Percentiles rank a stretch among this genome's conserved stretches.
These are phyloP conservation scores for Acacia crassicarpa DNA, from an alignment of 306 rosid genomes.

Conservation along the genomic window DNA sequence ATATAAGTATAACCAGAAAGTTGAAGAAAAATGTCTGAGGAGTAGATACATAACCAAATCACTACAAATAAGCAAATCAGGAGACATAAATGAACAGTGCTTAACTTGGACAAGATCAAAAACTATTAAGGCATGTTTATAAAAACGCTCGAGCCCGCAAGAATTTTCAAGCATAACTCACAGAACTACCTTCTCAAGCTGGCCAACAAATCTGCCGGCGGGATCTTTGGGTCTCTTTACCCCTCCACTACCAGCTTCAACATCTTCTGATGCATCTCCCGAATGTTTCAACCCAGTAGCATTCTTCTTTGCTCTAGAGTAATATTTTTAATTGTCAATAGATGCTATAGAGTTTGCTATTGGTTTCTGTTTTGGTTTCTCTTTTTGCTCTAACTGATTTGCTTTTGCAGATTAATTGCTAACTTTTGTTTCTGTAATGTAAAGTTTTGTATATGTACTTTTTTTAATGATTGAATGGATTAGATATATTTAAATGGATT, in stretches of 20 bases:
- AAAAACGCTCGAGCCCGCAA: neutral
- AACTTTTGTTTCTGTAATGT: too few species aligned
- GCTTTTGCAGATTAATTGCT: too few species aligned
- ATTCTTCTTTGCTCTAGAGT: too few species aligned
- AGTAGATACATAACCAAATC: neutral
- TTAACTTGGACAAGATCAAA: neutral
- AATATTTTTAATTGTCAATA: too few species aligned
- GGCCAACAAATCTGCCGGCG: slow-evolving; percentile 49
- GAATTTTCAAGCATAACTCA: neutral
- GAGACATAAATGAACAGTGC: neutral
- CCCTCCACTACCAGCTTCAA: neutral
- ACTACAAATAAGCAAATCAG: neutral
- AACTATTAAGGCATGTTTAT: neutral
- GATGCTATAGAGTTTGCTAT: too few species aligned
- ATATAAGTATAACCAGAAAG: neutral
- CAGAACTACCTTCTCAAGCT: slow-evolving; percentile 64
- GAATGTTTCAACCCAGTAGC: too few species aligned
- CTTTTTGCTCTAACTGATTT: too few species aligned
- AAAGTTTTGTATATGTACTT: too few species aligned
- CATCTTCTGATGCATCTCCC: neutral
- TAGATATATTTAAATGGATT: too few species aligned
- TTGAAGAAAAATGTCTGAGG: too few species aligned
- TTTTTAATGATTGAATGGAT: too few species aligned
- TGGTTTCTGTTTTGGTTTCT: too few species aligned
- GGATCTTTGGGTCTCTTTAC: neutral